Base-by-base conservation (phyloP, 176 grass and related monocot species). In the Oryza coarctata region DNA sequence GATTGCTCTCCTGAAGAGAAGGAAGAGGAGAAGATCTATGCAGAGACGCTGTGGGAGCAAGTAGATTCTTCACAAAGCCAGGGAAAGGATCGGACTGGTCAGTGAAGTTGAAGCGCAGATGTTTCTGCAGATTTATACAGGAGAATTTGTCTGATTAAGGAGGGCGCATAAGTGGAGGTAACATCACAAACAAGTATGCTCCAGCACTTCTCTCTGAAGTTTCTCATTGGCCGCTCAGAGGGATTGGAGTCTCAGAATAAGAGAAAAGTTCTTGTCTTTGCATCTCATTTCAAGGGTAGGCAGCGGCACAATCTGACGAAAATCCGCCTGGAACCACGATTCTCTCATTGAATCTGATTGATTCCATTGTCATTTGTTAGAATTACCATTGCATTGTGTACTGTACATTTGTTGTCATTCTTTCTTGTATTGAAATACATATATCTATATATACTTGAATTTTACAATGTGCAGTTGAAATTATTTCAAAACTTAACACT, bases 11-110 rank as follows among this genome's bases (percentile, higher is more conserved):
- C 75, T n/a, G 73, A 81, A 87, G 92, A 90, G 83, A 88, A 75
- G 45, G 91, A 94, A 67, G 85, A 94, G 60, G 89, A 94, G 65
- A 91, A 80, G 62, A 85, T 94, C 47, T 97, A 97, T 1, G 92
- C 92, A 23, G 94, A 97, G 78, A 89, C 63, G 60, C 65, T 97
- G 28, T 92, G 91, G 94, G 76, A 74, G 22, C 92, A 97, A 70
- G 77, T 94, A 60, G 80, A 85, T 50, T 97, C 94, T 63, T 87
- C 85, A 40, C 82, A 92, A 71, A 87, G 71, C 63, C 76, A 86
- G 66, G 41, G 63, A 36, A 89, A 82, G 25, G 32, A 60, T 0
- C n/a, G 25, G 22, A 4, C 7, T 60, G 55, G 81, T 45, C 11
- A 29, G 49, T 71, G 44, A 76, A 76, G 31, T 39, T 73, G 30